A percentile compares a stretch with the other conserved stretches of the same genome.
These are phyloP conservation scores for Pholiota adiposa DNA, from an alignment of 1,284 basidiomycete genomes.

Conservation along the genomic window DNA sequence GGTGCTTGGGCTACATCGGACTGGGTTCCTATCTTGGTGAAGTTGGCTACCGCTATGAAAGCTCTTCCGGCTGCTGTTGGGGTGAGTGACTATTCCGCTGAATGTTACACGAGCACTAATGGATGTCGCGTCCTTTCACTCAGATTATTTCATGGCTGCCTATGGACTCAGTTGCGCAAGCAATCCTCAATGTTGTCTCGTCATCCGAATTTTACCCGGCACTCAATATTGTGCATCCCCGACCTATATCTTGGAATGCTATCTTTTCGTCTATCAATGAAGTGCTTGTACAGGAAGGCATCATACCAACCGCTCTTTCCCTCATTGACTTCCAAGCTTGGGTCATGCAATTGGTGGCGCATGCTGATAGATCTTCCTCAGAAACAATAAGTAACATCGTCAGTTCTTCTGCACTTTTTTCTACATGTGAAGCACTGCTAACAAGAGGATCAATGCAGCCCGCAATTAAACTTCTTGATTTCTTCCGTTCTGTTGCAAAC, in stretches of 20 bases:
- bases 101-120: background rate
- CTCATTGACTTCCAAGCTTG: constrained; percentile 36
- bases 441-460: constrained; percentile 26
- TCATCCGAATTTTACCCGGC: constrained; percentile 13
- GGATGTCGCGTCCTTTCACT: background rate
- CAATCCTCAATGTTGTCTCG: constrained; percentile 35
- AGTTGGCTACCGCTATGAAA: constrained; percentile 31
- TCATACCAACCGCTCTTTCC: constrained; percentile 23
- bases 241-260: constrained; percentile 34
- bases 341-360: constrained; percentile 30
- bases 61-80: constrained; percentile 31
- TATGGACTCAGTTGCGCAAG: constrained; percentile 32
- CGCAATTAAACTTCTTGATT: constrained; percentile 38
- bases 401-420: constrained; percentile 12
- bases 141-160: constrained; percentile 39
- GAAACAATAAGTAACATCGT: constrained; percentile 27
- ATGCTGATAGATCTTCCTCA: constrained; percentile 17
- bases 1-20: constrained; percentile 48
- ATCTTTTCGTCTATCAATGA: constrained; percentile 30
- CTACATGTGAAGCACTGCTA: background rate
- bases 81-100: constrained; percentile 24
- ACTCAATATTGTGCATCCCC: constrained; percentile 42
- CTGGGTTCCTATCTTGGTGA: constrained; percentile 48
- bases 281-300: constrained; percentile 22
- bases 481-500: constrained; percentile 30